Conservation (phyloP, 768 basidiomycete genomes). For the Lentinula edodes region DNA sequence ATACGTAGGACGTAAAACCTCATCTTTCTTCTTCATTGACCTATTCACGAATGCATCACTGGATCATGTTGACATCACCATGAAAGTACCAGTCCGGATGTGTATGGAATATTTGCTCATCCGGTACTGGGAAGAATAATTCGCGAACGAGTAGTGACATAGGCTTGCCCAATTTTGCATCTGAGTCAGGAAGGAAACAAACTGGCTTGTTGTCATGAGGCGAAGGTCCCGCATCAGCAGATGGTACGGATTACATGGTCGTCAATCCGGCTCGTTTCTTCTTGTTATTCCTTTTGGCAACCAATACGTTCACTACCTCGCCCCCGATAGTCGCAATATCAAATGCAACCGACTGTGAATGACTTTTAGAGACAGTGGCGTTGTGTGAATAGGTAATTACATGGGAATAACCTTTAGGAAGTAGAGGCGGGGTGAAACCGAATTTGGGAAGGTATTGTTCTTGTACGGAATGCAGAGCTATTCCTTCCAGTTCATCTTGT, state of each 20-base stretch:
- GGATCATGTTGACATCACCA: slow-evolving; percentile 42
- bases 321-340: slow-evolving; percentile 33
- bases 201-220: slow-evolving; percentile 27
- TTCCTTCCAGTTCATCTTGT: slow-evolving; percentile 72
- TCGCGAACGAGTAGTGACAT: slow-evolving; percentile 19
- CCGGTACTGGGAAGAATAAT: slow-evolving; percentile 41
- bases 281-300: slow-evolving; percentile 60
- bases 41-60: no score
- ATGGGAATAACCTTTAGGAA: slow-evolving; percentile 72
- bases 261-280: slow-evolving; percentile 51
- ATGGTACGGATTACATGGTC: slow-evolving; percentile 12
- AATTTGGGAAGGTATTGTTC: slow-evolving; percentile 80
- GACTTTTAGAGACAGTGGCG: slow-evolving; percentile 14
- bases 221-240: slow-evolving; percentile 17
- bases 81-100: slow-evolving; percentile 30
- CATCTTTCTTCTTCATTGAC: no score
- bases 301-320: slow-evolving; percentile 66
- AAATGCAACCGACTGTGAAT: slow-evolving; percentile 20
- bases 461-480: slow-evolving; percentile 68
- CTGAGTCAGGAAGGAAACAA: slow-evolving; percentile 24
- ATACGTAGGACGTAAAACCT: slow-evolving; percentile 20
- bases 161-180: slow-evolving; percentile 10
- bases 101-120: slow-evolving; percentile 43
- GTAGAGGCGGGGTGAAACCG: slow-evolving; percentile 60
- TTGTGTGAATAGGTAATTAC: slow-evolving; percentile 15